Conservation (phyloP, 106 monocot genomes). For the Acorus calamus region DNA sequence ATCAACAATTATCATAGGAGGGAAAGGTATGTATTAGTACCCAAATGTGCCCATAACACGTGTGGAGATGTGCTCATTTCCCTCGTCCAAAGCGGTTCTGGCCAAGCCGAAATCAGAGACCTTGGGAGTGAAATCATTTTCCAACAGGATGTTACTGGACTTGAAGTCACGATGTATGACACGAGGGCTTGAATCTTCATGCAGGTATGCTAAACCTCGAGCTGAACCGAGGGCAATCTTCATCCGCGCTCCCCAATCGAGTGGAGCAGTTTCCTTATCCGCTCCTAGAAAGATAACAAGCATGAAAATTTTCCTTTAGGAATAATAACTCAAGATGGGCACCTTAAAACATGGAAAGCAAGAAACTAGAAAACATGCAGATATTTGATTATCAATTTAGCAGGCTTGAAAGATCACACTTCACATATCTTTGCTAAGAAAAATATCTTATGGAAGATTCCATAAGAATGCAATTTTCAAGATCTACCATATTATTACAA, state of each 20-base stretch:
- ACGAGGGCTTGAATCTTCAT: constrained; percentile 90
- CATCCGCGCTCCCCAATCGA: constrained; percentile 73
- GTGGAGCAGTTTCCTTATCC: constrained; percentile 52
- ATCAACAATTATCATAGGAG: neutral
- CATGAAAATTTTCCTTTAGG: neutral
- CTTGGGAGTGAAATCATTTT: constrained; percentile 74
- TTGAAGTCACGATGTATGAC: constrained; percentile 97
- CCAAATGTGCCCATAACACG: constrained; percentile 98
- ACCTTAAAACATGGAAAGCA: neutral
- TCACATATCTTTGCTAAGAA: no score
- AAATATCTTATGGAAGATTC: no score
- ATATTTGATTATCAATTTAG: no score
- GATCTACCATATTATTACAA: no score
- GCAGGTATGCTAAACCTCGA: constrained; percentile 82
- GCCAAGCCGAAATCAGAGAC: constrained; percentile 97
- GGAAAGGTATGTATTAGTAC: constrained; percentile 21
- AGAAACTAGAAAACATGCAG: neutral
- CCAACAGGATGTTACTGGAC: constrained; percentile 91
- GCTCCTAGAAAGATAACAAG: constrained; percentile 20
- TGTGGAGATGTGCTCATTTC: constrained; percentile 80
- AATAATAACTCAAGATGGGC: neutral
- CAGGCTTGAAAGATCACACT: no score
- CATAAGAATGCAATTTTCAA: no score
- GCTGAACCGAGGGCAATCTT: constrained; percentile 94
- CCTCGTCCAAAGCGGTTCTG: constrained; percentile 64